These are phyloP conservation scores for Lachnellula suecica DNA, from an alignment of 2,329 filamentous ascomycete genomes.

Conservation along the genomic window DNA sequence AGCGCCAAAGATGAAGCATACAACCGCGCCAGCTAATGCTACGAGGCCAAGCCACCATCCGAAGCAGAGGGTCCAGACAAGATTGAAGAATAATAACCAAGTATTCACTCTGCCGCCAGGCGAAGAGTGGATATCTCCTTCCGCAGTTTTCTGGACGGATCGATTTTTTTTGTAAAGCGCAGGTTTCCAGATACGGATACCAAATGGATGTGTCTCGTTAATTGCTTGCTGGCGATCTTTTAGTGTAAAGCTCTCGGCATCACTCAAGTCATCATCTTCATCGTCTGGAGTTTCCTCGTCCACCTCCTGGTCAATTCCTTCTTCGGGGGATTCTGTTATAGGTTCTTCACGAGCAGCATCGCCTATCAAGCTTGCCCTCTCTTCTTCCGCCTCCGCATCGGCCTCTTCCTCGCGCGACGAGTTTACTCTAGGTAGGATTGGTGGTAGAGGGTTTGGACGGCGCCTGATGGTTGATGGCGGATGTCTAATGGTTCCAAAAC, in stretches of 20 bases:
- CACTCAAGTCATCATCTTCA: constrained; percentile 74
- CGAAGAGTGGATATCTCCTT: constrained; percentile 94
- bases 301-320: constrained; percentile 23
- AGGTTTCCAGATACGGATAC: constrained; percentile 98
- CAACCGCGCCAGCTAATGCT: constrained; percentile 69
- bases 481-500: constrained; percentile 41
- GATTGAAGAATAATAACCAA: constrained; percentile 85
- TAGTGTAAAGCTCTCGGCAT: constrained; percentile 95
- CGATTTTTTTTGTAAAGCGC: constrained; percentile 96
- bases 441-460: constrained; percentile 44
- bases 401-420: constrained; percentile 47
- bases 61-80: constrained; percentile 86
- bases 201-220: constrained; percentile 97
- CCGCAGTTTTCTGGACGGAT: constrained; percentile 93
- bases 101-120: constrained; percentile 83
- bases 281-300: constrained; percentile 44
- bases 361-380: constrained; percentile 17
- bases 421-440: constrained; percentile 46
- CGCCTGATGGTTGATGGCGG: constrained; percentile 50
- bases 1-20: constrained; percentile 79
- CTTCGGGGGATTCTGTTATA: constrained; percentile 18
- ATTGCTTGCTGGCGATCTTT: constrained; percentile 97
- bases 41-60: constrained; percentile 93
- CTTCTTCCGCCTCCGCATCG: constrained; percentile 22
- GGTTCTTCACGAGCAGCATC: constrained; percentile 15